phyloP scores from a whole-genome alignment of 2,329 filamentous ascomycete genomes.

The Fusarium avenaceum region DNA sequence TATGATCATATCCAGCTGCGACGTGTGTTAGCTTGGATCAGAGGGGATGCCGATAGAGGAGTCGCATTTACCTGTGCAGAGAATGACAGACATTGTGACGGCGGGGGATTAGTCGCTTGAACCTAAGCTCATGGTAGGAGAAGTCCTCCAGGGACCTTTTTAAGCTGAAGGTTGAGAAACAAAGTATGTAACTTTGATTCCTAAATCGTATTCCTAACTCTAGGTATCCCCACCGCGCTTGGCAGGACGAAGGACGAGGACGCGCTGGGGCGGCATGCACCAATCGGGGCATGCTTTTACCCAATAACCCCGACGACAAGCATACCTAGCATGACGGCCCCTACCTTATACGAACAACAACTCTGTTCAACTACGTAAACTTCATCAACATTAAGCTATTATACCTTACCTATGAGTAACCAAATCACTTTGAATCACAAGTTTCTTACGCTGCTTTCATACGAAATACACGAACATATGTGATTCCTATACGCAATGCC shows the following conservation, averaged over 20 bases:
- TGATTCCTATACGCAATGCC: background rate
- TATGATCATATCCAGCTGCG: conserved; percentile 73
- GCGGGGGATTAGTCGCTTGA: conserved; percentile 27
- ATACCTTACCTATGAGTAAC: no score
- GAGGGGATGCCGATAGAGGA: conserved; percentile 3
- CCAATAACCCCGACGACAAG: background rate
- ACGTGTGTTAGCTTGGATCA: conserved; percentile 40
- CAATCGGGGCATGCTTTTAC: conserved; percentile 35
- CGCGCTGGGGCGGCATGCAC: conserved; percentile 27
- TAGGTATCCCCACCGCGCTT: conserved; percentile 15
- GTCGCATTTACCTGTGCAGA: conserved; percentile 68
- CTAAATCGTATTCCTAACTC: conserved; percentile 43
- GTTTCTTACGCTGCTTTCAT: background rate
- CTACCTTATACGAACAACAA: background rate
- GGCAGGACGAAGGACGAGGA: conserved; percentile 13
- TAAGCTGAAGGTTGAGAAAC: conserved; percentile 9
- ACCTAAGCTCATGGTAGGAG: conserved; percentile 46
- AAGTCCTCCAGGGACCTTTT: conserved; percentile 38
- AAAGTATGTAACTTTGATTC: conserved; percentile 13
- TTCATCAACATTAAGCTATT: background rate
- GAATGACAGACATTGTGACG: conserved; percentile 70
- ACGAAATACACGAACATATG: background rate
- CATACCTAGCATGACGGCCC: conserved; percentile 2
- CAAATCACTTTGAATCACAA: background rate
- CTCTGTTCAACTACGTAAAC: background rate